A percentile compares a stretch with the other conserved stretches of the same genome.
Conservation (phyloP, 768 basidiomycete species). For the Baorangia bicolor region DNA sequence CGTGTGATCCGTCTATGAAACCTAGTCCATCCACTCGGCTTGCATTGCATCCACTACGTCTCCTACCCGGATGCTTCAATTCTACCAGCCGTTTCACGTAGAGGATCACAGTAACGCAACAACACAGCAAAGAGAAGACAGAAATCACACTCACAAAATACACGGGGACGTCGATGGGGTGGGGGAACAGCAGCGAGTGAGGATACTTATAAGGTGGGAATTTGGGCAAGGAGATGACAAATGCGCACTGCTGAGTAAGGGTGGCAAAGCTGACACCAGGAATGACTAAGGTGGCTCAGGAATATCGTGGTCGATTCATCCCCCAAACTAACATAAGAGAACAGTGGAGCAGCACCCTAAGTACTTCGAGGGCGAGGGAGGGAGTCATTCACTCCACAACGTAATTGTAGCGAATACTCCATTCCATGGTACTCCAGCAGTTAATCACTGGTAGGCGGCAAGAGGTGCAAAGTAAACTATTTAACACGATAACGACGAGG, state of each 20-base stretch:
- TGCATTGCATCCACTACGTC: constrained; percentile 14
- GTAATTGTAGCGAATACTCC: neutral
- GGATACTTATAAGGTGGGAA: constrained; percentile 24
- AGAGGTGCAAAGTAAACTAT: too few species aligned
- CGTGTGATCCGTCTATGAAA: neutral
- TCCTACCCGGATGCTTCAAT: neutral
- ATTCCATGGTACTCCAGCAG: neutral
- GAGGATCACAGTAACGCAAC: neutral
- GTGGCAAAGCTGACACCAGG: neutral
- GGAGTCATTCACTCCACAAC: neutral
- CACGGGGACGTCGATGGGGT: constrained; percentile 13
- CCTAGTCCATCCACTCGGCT: constrained; percentile 10
- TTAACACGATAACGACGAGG: too few species aligned
- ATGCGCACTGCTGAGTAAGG: constrained; percentile 21
- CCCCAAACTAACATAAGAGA: neutral
- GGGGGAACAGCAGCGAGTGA: neutral
- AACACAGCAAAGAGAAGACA: neutral
- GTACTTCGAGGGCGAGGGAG: too few species aligned
- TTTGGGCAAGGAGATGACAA: constrained; percentile 15
- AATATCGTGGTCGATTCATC: neutral
- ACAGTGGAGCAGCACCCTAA: neutral
- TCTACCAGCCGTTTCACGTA: neutral
- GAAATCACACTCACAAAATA: constrained; percentile 21
- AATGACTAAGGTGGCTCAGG: neutral
- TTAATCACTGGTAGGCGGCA: too few species aligned